Conservation (phyloP, 257 asterid genomes). For the Forsythia suspensa region DNA sequence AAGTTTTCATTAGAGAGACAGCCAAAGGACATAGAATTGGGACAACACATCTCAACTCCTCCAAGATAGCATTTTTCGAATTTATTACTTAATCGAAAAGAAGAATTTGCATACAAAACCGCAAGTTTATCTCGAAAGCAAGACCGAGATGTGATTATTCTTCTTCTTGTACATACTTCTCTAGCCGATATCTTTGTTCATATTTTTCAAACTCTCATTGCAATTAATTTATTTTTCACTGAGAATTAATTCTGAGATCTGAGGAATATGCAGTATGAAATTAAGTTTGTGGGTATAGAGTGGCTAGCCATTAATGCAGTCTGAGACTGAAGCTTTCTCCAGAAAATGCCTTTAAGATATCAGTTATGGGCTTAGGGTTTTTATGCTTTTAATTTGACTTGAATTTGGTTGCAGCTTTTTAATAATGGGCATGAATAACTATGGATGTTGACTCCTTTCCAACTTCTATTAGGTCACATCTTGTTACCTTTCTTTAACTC, state of each 20-base stretch:
- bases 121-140: background rate
- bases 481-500: conserved; percentile 2
- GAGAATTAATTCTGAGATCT: conserved; percentile 14
- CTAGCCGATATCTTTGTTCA: conserved; percentile 14
- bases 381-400: conserved; percentile 34
- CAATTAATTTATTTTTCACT: background rate
- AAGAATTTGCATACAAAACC: background rate
- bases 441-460: conserved; percentile 56
- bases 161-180: conserved; percentile 6
- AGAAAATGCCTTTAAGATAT: conserved; percentile 24
- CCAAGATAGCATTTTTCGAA: background rate
- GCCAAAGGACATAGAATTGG: too few species aligned
- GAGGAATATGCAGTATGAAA: conserved; percentile 32
- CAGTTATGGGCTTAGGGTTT: conserved; percentile 55
- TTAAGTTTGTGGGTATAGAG: conserved; percentile 26
- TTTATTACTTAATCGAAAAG: background rate
- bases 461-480: conserved; percentile 31
- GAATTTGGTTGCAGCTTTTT: conserved; percentile 62
- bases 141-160: background rate
- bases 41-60: too few species aligned
- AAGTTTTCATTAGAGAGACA: too few species aligned
- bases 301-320: conserved; percentile 43
- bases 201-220: background rate
- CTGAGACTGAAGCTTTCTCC: conserved; percentile 29
- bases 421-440: conserved; percentile 32